A percentile compares a stretch with the other conserved stretches of the same genome.
Conservation (phyloP, 2,329 filamentous ascomycete species). For the Talaromyces sp. region DNA sequence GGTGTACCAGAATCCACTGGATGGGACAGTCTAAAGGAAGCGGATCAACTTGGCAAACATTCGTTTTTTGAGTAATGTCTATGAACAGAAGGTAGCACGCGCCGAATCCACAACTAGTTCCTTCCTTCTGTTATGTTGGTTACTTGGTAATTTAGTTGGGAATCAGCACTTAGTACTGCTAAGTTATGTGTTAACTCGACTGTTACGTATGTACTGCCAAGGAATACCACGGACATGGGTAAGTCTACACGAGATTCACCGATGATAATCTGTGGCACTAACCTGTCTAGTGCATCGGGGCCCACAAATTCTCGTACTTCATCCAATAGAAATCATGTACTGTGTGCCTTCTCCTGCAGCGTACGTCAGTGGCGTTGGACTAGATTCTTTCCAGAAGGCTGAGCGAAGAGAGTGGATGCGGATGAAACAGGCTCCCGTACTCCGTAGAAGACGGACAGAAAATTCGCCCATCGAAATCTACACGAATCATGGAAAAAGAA, state of each 20-base stretch:
- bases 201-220: too few species aligned
- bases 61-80: constrained; percentile 7
- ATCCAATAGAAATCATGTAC: background rate
- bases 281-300: background rate
- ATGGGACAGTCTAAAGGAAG: background rate
- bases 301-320: background rate
- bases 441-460: background rate
- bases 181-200: too few species aligned
- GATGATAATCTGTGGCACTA: background rate
- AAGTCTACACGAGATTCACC: background rate
- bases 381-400: constrained; percentile 10
- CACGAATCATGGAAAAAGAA: constrained; percentile 8
- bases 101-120: background rate
- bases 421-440: background rate
- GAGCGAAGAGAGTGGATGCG: background rate
- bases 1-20: background rate
- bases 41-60: background rate
- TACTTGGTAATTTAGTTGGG: too few species aligned
- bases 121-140: background rate
- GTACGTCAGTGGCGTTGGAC: constrained; percentile 5
- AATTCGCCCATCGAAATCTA: background rate
- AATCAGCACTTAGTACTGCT: too few species aligned
- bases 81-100: constrained; percentile 9
- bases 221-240: background rate
- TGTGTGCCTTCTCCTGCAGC: background rate